Evolutionary conservation across 2,329 filamentous ascomycete genomes (phyloP).

Genomic region (Sarocladium strictum): DNA sequence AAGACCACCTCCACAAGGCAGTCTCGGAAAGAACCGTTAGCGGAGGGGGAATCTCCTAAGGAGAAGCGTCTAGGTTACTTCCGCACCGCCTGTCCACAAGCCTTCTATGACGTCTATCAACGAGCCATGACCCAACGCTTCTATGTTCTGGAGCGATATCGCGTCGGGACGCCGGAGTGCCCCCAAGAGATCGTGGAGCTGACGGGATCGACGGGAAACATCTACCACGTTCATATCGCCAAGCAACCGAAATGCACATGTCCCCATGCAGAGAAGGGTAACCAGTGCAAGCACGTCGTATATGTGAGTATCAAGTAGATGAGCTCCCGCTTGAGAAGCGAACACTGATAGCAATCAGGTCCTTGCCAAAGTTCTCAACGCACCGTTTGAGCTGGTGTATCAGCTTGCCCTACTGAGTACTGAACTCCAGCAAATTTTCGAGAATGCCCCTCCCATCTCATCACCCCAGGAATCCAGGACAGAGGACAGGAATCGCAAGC

Average conservation of each 20-base stretch:
- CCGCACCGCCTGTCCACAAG: slow-evolving; percentile 25
- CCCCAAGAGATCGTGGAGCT: slow-evolving; percentile 51
- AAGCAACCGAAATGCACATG: slow-evolving; percentile 49
- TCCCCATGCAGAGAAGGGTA: slow-evolving; percentile 44
- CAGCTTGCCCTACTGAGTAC: slow-evolving; percentile 54
- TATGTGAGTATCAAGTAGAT: slow-evolving; percentile 35
- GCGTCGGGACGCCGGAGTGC: slow-evolving; percentile 26
- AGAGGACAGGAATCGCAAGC: slow-evolving; percentile 35
- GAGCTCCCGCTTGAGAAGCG: too few species aligned
- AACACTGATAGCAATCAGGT: slow-evolving; percentile 29
- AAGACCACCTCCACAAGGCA: too few species aligned
- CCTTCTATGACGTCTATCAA: slow-evolving; percentile 30
- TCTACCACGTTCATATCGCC: slow-evolving; percentile 53
- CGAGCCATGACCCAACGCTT: slow-evolving; percentile 38
- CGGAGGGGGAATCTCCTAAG: neutral
- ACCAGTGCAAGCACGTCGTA: slow-evolving; percentile 61
- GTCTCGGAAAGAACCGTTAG: neutral
- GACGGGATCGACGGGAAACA: slow-evolving; percentile 59
- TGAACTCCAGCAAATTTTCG: slow-evolving; percentile 56
- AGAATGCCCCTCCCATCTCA: slow-evolving; percentile 42
- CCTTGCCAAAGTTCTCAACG: slow-evolving; percentile 53
- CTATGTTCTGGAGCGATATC: slow-evolving; percentile 37
- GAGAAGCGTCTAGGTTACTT: slow-evolving; percentile 32
- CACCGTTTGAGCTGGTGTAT: slow-evolving; percentile 49
- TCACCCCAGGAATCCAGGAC: neutral